These are phyloP conservation scores for Pythium sp. DNA, from an alignment of 352 stramenopile species.

Conservation along the genomic window DNA sequence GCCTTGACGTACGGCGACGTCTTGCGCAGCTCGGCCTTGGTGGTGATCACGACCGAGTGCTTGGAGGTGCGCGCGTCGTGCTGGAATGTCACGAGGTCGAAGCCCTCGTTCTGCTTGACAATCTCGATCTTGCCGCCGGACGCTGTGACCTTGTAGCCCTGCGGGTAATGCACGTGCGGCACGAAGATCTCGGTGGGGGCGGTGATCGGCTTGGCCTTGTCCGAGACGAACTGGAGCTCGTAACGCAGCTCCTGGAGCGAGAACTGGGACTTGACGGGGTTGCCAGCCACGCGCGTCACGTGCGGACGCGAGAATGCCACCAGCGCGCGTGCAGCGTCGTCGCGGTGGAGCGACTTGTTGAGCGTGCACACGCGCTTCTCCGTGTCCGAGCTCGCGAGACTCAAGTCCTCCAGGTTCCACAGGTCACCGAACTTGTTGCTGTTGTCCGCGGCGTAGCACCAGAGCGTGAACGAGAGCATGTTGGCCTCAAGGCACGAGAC, in stretches of 20 bases:
- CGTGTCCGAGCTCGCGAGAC: slow-evolving; percentile 55
- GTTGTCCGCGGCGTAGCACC: slow-evolving; percentile 88
- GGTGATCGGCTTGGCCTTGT: slow-evolving; percentile 18
- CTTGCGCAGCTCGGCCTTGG: slow-evolving; percentile 23
- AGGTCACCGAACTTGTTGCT: slow-evolving; percentile 73
- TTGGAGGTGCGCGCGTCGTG: slow-evolving; percentile 28
- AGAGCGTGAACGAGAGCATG: slow-evolving; percentile 86
- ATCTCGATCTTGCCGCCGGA: slow-evolving; percentile 55
- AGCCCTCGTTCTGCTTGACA: slow-evolving; percentile 47
- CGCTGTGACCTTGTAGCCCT: slow-evolving; percentile 49
- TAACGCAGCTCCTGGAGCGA: slow-evolving; percentile 43
- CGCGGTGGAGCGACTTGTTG: slow-evolving; percentile 21
- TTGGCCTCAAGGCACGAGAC: slow-evolving; percentile 72
- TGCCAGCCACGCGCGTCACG: slow-evolving; percentile 60
- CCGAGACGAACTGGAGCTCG: slow-evolving; percentile 49
- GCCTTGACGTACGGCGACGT: slow-evolving; percentile 17
- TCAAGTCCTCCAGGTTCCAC: slow-evolving; percentile 89
- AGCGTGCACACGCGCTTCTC: neutral
- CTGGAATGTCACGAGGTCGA: slow-evolving; percentile 48
- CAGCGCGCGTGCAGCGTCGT: slow-evolving; percentile 42
- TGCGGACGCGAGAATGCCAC: slow-evolving; percentile 68
- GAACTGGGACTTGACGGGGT: slow-evolving; percentile 60
- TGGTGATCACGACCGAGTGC: slow-evolving; percentile 44
- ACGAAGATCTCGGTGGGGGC: slow-evolving; percentile 63
- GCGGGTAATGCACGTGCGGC: slow-evolving; percentile 69